Evolutionary conservation across 2,329 filamentous ascomycete species (phyloP), one percentile per base, ranked within the genome.

Genomic region (Pseudocercospora eumusae): DNA sequence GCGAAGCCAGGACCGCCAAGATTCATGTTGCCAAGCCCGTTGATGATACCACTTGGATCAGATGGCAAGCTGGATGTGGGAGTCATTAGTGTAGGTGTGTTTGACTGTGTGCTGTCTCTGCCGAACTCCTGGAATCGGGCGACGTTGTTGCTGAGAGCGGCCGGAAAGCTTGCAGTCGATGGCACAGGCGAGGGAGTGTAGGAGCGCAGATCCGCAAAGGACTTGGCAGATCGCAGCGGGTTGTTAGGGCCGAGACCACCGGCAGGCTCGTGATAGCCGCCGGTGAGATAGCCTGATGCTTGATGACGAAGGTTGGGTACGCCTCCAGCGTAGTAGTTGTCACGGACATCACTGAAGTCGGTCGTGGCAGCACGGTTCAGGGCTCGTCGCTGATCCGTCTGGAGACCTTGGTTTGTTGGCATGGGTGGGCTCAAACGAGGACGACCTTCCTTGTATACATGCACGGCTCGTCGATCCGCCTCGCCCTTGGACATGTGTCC

Each of bases 311-410:
- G 84, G 1, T 89, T 85, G 69, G 88, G 87, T 0, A 88, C 85
- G 23, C 47, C 47, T 40, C 28, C 28, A 70, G 88, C 88, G 67
- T 92, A 93, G 67, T 89, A 89, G 21, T 89, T 88, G 64, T 89
- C 89, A 58, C 90, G 85, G 56, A 90, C 86, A 65, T 92, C 89
- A 67, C 91, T 92, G 76, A 98, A 98, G 76, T 98, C 95, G 68
- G 96, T 96, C 1, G 95, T 98, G n/a, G 95, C 95, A 15, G 95
- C 93, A 65, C 95, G 89, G 79, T 92, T 96, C 36, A 99, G 81
- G 4, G 89, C 90, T 64, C 93, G 90, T 68, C 93, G 88, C 69
- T 92, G 88, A 60, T 90, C 86, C 66, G 96, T 91, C 21, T 86
- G 86, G 62, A 90, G 88, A 60, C 87, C 87, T 71, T 81, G 88